Evolutionary conservation across 2,329 filamentous ascomycete species (phyloP).

Genomic region (Claviceps fusiformis): DNA sequence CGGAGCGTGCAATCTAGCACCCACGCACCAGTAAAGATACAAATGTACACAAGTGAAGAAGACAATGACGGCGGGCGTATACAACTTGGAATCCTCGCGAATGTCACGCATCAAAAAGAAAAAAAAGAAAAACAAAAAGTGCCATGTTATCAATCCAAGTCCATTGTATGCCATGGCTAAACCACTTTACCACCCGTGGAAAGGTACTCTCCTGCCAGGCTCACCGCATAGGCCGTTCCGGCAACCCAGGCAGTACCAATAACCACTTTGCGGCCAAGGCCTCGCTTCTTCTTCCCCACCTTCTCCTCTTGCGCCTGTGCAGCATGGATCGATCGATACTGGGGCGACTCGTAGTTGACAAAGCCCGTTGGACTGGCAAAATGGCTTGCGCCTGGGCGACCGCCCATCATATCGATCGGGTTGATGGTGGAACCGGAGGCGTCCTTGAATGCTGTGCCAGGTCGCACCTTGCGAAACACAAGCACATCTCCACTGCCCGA

Average conservation of each 20-base stretch:
- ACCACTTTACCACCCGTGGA: constrained; percentile 26
- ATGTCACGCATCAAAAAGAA: background rate
- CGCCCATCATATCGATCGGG: constrained; percentile 43
- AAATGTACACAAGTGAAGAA: background rate
- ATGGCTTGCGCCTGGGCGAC: constrained; percentile 32
- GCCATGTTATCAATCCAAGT: background rate
- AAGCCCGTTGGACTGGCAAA: constrained; percentile 54
- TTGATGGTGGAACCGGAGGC: constrained; percentile 26
- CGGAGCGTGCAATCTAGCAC: background rate
- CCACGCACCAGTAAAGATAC: background rate
- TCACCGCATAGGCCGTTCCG: constrained; percentile 42
- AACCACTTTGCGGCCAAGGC: constrained; percentile 33
- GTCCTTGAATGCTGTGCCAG: constrained; percentile 8
- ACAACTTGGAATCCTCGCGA: background rate
- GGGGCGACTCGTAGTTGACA: constrained; percentile 42
- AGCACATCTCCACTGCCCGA: constrained; percentile 50
- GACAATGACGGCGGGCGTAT: background rate
- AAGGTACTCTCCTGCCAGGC: constrained; percentile 45
- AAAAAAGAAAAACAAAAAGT: background rate
- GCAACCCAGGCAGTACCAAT: constrained; percentile 41
- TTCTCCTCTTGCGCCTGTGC: constrained; percentile 6
- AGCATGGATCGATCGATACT: constrained; percentile 25
- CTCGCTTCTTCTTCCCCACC: constrained; percentile 21
- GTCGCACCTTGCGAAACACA: constrained; percentile 48
- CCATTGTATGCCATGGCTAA: background rate